phyloP scores from a whole-genome alignment of 2,329 filamentous ascomycete species.

The Colletotrichum spaethianum region DNA sequence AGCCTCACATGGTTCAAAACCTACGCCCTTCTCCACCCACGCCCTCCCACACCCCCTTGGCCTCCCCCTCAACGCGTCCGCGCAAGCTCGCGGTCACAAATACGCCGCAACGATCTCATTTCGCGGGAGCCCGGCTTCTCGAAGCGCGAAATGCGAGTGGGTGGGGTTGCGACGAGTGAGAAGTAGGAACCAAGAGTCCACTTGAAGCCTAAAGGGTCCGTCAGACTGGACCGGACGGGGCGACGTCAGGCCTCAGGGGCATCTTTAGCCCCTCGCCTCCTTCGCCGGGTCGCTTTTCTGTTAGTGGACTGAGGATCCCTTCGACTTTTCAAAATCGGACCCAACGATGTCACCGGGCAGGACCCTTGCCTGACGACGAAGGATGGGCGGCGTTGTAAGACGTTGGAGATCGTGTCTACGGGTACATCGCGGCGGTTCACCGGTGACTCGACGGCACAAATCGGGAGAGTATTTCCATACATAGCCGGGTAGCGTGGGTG shows the following conservation, averaged over 20 bases:
- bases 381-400: background rate
- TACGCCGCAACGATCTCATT: slow-evolving; percentile 8
- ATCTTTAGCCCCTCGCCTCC: slow-evolving; percentile 3
- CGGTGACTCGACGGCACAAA: background rate
- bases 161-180: background rate
- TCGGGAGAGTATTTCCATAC: background rate
- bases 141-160: background rate
- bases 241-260: background rate
- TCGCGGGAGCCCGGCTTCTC: slow-evolving; percentile 21
- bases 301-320: background rate
- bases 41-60: background rate
- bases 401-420: background rate
- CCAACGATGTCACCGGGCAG: background rate
- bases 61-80: background rate
- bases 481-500: background rate
- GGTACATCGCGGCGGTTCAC: background rate
- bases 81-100: background rate
- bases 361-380: background rate
- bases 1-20: background rate
- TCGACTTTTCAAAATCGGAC: background rate
- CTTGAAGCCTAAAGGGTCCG: slow-evolving; percentile 11
- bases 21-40: background rate
- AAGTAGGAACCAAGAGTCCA: background rate
- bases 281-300: background rate
- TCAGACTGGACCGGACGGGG: background rate